Evolutionary conservation across 148 eudicot species (phyloP), one percentile per base, ranked within the genome.

Genomic region (Silene uniflora): DNA sequence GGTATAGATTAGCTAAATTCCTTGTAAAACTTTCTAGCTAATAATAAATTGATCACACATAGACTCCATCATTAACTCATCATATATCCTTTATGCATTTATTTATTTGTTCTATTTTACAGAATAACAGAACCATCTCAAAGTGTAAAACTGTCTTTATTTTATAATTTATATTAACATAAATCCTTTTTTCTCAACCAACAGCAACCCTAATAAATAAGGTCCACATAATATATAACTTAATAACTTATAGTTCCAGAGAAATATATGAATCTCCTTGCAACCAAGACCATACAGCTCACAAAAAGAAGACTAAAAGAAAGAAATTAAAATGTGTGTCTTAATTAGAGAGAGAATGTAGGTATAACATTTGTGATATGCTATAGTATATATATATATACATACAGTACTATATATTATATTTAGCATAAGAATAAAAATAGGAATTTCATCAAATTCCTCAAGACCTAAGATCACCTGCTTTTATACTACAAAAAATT

Each of bases 401-500:
- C 69, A 74, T 69, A 10, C 71, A 46, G 39, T 69, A 62, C 64
- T 58, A 46, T 56, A 55, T 75, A 74, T 69, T 71, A 71, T 58
- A 71, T 58, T 9, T 9, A 66, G 73, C 70, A 3, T 72, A 25
- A 60, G 69, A 66, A 77, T 81, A 62, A 44, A 23, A 18, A 27
- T 67, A 5, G 58, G 83, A 81, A 81, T 81, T 77, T 81, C 77
- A 67, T 62, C 77, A 81, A 79, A 81, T 81, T 81, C 83, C 65
- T 46, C 72, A 54, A 71, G 17, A n/a, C 66, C 76, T 76, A 6
- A 39, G 10, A 7, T 39, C 74, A 81, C 76, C 68, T 72, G 72
- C 67, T 73, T 71, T 81, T 62, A 81, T 65, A 42, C 79, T 72
- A n/a, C 64, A 76, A 76, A 76, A 27, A 81, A 81, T 77, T 81